A percentile compares a stretch with the other conserved stretches of the same genome.
Conservation (phyloP, 176 grass and related monocot genomes). For the Carex kokanica region DNA sequence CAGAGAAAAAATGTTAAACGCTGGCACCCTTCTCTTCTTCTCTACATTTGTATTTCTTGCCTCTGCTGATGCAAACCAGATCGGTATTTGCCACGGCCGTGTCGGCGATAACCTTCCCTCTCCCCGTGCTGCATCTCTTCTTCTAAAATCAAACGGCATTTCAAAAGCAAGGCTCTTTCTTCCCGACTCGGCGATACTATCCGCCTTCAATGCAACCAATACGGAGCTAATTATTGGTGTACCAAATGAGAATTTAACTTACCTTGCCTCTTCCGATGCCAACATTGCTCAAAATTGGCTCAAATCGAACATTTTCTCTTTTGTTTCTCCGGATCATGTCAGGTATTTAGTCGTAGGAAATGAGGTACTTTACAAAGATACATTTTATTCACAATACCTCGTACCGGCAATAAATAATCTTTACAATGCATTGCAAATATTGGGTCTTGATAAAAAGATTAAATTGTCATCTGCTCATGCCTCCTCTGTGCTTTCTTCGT, state of each 20-base stretch:
- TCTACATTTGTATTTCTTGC: not conserved
- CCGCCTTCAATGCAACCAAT: conserved; percentile 39
- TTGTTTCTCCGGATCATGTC: conserved; percentile 32
- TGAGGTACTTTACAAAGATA: conserved; percentile 63
- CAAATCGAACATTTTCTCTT: conserved; percentile 32
- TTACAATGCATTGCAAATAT: conserved; percentile 38
- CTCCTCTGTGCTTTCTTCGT: conserved; percentile 49
- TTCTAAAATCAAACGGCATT: conserved; percentile 44
- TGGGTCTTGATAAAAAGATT: conserved; percentile 38
- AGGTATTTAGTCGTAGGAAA: conserved; percentile 59
- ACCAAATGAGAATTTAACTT: conserved; percentile 70
- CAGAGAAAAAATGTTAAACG: not conserved
- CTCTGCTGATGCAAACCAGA: conserved; percentile 18
- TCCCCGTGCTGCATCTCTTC: conserved; percentile 12
- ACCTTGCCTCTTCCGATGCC: conserved; percentile 39
- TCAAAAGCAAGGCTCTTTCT: conserved; percentile 58
- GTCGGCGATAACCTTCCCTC: conserved; percentile 46
- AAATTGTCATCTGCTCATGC: conserved; percentile 67
- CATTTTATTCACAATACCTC: conserved; percentile 51
- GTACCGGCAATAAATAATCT: conserved; percentile 65
- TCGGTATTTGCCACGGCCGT: conserved; percentile 61
- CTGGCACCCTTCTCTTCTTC: conserved; percentile 7
- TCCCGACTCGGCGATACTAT: conserved; percentile 43
- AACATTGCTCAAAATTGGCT: conserved; percentile 47
- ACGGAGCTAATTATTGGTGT: conserved; percentile 57